phyloP scores from a whole-genome alignment of 345 rosid species.

The Pistacia integerrima region DNA sequence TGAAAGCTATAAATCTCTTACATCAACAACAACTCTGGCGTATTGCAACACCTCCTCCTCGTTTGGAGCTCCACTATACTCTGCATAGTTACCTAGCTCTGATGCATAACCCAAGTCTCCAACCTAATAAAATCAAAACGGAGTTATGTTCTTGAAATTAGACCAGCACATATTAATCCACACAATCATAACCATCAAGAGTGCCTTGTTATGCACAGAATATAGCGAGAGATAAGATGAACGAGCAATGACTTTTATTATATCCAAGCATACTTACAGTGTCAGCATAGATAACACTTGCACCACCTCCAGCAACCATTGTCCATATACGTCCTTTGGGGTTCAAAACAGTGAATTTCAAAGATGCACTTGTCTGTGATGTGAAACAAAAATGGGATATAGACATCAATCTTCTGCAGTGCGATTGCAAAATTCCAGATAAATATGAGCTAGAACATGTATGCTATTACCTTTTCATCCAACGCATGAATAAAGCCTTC shows the following conservation, averaged over 20 bases:
- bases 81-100: constrained; percentile 95
- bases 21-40: constrained; percentile 96
- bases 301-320: constrained; percentile 99
- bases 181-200: neutral
- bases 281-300: constrained; percentile 97
- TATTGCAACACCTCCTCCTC: constrained; percentile 97
- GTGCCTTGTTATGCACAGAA: neutral
- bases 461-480: constrained; percentile 81
- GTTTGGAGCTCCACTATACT: constrained; percentile 98
- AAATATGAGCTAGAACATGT: neutral
- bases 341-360: constrained; percentile 93
- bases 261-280: constrained; percentile 51
- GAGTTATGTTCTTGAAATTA: constrained; percentile 5
- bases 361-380: constrained; percentile 89
- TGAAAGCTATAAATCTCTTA: constrained; percentile 37
- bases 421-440: constrained; percentile 1
- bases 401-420: neutral
- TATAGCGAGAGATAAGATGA: constrained; percentile 1
- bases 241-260: neutral
- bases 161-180: neutral
- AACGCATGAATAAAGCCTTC: constrained; percentile 80
- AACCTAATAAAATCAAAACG: constrained; percentile 52
- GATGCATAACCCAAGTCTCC: constrained; percentile 98
- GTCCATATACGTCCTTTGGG: constrained; percentile 98
- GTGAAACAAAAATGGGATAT: constrained; percentile 16